phyloP scores from a whole-genome alignment of 2,329 filamentous ascomycete genomes.

The Fusarium robinianum region DNA sequence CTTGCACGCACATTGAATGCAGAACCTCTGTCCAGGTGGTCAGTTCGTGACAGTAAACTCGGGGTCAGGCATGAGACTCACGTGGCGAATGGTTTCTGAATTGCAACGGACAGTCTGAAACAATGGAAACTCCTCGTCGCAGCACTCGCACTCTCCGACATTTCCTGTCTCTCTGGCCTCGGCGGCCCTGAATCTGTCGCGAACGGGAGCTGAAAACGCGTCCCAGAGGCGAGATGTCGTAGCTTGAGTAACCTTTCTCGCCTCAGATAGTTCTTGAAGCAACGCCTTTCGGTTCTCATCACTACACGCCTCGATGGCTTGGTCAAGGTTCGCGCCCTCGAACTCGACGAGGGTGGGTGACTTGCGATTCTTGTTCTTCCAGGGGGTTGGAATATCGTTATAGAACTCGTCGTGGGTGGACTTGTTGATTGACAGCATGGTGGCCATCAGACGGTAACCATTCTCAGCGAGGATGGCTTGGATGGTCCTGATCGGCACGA shows the following conservation, averaged over 20 bases:
- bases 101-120: no score
- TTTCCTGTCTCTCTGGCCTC: no score
- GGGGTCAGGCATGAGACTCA: slow-evolving; percentile 28
- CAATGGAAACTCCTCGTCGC: no score
- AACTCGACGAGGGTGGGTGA: slow-evolving; percentile 6
- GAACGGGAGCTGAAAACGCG: no score
- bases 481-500: slow-evolving; percentile 20
- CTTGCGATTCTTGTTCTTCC: slow-evolving; percentile 18
- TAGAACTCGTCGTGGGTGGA: neutral
- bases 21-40: slow-evolving; percentile 62
- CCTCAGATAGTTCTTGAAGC: no score
- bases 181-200: no score
- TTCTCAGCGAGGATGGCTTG: slow-evolving; percentile 13
- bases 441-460: slow-evolving; percentile 19
- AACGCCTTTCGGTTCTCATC: no score
- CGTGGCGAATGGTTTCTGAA: slow-evolving; percentile 52
- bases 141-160: no score
- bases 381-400: neutral
- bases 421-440: slow-evolving; percentile 23
- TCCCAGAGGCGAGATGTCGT: no score
- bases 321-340: slow-evolving; percentile 7
- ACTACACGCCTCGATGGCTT: neutral
- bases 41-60: slow-evolving; percentile 3
- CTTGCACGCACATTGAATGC: slow-evolving; percentile 64
- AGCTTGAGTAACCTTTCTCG: no score